phyloP scores from a whole-genome alignment of 208 protist genomes.

The Crithidia thermophila region DNA sequence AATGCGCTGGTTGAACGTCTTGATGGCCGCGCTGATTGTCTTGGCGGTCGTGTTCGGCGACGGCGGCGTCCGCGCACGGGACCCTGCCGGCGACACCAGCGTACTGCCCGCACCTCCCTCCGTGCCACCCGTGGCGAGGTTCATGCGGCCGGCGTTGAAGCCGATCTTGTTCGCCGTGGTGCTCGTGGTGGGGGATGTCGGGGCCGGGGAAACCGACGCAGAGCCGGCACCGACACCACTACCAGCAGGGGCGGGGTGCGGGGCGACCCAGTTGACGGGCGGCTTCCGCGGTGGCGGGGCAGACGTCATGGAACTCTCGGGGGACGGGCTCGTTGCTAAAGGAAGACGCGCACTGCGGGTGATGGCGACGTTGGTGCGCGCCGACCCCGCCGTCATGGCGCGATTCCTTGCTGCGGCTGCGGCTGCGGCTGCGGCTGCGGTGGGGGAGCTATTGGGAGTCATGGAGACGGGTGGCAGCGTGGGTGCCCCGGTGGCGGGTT shows the following conservation, averaged over 20 bases:
- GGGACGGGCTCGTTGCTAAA: neutral
- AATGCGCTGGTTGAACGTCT: constrained; percentile 23
- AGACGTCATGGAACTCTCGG: neutral
- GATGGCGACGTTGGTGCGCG: constrained; percentile 6
- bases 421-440: neutral
- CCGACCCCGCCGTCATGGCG: neutral
- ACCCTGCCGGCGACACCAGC: too few species aligned
- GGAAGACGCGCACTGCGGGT: constrained; percentile 8
- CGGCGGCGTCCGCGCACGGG: neutral
- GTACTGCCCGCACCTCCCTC: too few species aligned
- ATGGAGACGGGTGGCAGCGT: neutral
- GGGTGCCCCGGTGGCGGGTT: too few species aligned
- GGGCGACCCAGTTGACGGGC: neutral
- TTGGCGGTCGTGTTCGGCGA: neutral
- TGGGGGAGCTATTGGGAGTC: too few species aligned
- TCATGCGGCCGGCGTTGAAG: neutral
- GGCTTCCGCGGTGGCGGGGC: constrained; percentile 3
- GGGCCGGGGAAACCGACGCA: neutral
- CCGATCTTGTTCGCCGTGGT: neutral
- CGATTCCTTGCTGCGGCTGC: neutral
- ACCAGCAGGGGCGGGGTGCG: too few species aligned
- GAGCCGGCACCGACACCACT: too few species aligned
- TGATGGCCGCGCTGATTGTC: constrained; percentile 9
- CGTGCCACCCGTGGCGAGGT: neutral
- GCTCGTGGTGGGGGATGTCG: neutral